Base-by-base conservation (phyloP, 768 basidiomycete genomes). In the Xerocomus potaroensis region DNA sequence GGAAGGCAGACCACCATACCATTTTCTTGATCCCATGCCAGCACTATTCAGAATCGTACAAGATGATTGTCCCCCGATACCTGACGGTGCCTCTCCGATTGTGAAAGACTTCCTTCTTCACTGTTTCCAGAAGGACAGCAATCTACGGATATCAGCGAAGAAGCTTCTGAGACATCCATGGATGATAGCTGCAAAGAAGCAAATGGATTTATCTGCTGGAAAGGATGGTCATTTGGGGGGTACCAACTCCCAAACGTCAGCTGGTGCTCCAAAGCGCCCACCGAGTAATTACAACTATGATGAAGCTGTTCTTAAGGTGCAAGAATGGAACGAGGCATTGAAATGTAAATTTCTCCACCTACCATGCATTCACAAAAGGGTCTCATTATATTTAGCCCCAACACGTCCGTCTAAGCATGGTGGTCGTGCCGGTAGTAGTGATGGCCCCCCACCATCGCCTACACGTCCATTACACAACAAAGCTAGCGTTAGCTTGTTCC, bases 41-140 rank as follows among this genome's bases (percentile, higher is more conserved):
- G 96, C 96, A 1, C 79, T 99, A 22, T 99, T 96, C 69, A 83
- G 96, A 43, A 98, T 99, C 50, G 96, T 99, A 10, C 94, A 97
- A 65, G 96, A 99, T 61, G 96, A 98, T 64, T 88, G 83, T 58
- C 95, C 96, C 27, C 94, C 91, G 4, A 91, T 99, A 59, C 96
- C 96, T 0, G 93, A 96, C 50, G 91, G 92, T 15, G 90, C 91
- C 1, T 92, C 90, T 8, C 90, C 93, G 0, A 87, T 94, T 50
- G 94, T 96, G 52, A 91, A 95, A 58, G 93, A 98, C 66, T 99
- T 99, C 59, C 74, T 98, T 12, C 88, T 90, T 57, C 92, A 96
- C 49, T 98, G 96, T 61, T 99, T 99, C 67, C 95, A 98, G 73
- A 98, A 98, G 68, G 95, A 98, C 61, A 83, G 83, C 53, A 95